phyloP scores from a whole-genome alignment of 768 basidiomycete species.

The Mycena amicta region DNA sequence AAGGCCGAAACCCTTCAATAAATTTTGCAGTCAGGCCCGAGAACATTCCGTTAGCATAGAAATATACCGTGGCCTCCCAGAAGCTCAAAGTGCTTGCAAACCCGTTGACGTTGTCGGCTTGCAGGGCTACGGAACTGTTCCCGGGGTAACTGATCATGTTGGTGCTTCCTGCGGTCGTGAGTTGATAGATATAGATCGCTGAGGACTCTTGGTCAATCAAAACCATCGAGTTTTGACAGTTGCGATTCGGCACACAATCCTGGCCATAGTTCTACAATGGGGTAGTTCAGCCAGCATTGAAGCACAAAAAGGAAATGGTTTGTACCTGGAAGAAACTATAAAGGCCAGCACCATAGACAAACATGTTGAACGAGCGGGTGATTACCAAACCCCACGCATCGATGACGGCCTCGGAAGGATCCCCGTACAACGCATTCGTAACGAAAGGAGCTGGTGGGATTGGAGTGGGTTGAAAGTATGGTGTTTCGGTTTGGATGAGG shows the following conservation, averaged over 20 bases:
- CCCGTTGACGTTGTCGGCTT: conserved; percentile 43
- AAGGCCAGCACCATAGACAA: conserved; percentile 53
- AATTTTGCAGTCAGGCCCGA: neutral
- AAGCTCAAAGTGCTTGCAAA: conserved; percentile 44
- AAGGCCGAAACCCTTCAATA: neutral
- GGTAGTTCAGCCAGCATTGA: neutral
- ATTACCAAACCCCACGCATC: conserved; percentile 48
- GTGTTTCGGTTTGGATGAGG: conserved; percentile 56
- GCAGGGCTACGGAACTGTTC: conserved; percentile 36
- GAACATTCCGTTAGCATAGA: neutral
- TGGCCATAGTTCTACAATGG: neutral
- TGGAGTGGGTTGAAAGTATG: conserved; percentile 54
- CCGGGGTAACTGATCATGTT: conserved; percentile 42
- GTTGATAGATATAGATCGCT: conserved; percentile 43
- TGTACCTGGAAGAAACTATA: conserved; percentile 57
- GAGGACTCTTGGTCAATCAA: conserved; percentile 40
- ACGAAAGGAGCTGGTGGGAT: conserved; percentile 45
- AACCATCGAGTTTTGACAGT: neutral
- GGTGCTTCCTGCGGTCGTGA: conserved; percentile 51
- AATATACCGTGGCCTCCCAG: conserved; percentile 26
- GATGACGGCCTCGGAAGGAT: conserved; percentile 24
- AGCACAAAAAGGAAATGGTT: neutral
- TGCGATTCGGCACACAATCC: neutral
- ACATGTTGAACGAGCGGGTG: conserved; percentile 41
- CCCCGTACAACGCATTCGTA: conserved; percentile 34